phyloP scores from a whole-genome alignment of 2,329 filamentous ascomycete species.

The Didymella segeticola region DNA sequence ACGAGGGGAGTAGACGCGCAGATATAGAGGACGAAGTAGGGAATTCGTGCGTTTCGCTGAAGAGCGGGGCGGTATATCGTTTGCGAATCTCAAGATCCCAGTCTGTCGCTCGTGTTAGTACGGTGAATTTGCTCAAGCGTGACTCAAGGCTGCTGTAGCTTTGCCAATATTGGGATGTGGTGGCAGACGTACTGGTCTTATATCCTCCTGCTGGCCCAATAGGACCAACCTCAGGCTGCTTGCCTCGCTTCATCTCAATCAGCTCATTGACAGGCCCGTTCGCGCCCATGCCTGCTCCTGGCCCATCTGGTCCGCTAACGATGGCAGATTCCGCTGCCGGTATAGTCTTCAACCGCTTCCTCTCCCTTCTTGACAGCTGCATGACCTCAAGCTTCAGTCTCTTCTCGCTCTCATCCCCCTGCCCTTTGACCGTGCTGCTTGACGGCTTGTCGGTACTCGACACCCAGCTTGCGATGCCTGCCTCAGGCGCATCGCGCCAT shows the following conservation, averaged over 20 bases:
- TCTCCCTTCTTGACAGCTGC: slow-evolving; percentile 65
- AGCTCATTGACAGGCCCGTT: slow-evolving; percentile 39
- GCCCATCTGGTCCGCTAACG: slow-evolving; percentile 12
- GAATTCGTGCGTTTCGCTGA: slow-evolving; percentile 68
- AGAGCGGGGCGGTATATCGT: slow-evolving; percentile 68
- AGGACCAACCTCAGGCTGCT: slow-evolving; percentile 67
- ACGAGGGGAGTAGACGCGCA: slow-evolving; percentile 68
- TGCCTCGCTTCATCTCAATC: slow-evolving; percentile 49
- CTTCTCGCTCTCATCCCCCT: slow-evolving; percentile 68
- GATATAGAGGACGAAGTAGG: slow-evolving; percentile 64
- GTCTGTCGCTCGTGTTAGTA: slow-evolving; percentile 41
- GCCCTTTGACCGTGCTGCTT: slow-evolving; percentile 71
- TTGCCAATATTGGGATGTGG: not conserved
- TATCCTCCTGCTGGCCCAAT: slow-evolving; percentile 72
- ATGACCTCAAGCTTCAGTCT: slow-evolving; percentile 69
- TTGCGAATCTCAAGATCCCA: slow-evolving; percentile 71
- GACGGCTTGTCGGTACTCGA: slow-evolving; percentile 75
- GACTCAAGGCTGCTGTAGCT: not conserved
- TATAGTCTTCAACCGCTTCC: slow-evolving; percentile 64
- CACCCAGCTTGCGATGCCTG: slow-evolving; percentile 69
- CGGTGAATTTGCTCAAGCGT: not conserved
- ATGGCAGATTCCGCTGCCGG: slow-evolving; percentile 47
- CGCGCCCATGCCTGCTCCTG: slow-evolving; percentile 12
- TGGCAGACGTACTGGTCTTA: slow-evolving; percentile 72
- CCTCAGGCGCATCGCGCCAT: slow-evolving; percentile 65